These are phyloP conservation scores for Ballota nigra DNA, from an alignment of 257 asterid species.

Conservation along the genomic window DNA sequence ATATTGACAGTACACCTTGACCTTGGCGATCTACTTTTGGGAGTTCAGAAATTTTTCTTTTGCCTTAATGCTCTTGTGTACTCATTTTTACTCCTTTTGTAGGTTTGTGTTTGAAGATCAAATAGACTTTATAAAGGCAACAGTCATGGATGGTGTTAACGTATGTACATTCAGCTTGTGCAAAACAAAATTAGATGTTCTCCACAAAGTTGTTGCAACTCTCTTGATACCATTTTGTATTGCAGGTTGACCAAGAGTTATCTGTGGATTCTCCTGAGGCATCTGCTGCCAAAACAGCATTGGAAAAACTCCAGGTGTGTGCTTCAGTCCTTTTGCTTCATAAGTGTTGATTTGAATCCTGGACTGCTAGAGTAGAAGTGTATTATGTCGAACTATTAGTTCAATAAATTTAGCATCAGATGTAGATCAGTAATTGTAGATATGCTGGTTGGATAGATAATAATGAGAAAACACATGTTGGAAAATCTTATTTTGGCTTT, in stretches of 20 bases:
- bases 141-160: constrained; percentile 82
- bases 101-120: constrained; percentile 96
- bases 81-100: constrained; percentile 22
- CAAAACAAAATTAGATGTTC: background rate
- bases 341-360: constrained; percentile 2
- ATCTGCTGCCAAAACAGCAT: constrained; percentile 70
- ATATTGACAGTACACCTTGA: background rate
- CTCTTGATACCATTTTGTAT: constrained; percentile 16
- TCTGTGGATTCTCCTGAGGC: constrained; percentile 44
- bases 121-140: constrained; percentile 83
- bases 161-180: constrained; percentile 35
- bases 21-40: constrained; percentile 2
- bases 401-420: background rate
- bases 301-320: constrained; percentile 80
- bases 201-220: constrained; percentile 1
- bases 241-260: constrained; percentile 62
- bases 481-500: background rate
- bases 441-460: background rate
- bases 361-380: constrained; percentile 4
- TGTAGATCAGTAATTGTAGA: background rate
- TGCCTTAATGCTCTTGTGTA: constrained; percentile 1
- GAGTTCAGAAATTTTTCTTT: background rate
- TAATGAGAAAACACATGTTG: background rate
- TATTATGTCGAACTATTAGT: background rate
- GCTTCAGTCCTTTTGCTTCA: background rate